Evolutionary conservation across 2,329 filamentous ascomycete species (phyloP).

Genomic region (Zymoseptoria crescenta): DNA sequence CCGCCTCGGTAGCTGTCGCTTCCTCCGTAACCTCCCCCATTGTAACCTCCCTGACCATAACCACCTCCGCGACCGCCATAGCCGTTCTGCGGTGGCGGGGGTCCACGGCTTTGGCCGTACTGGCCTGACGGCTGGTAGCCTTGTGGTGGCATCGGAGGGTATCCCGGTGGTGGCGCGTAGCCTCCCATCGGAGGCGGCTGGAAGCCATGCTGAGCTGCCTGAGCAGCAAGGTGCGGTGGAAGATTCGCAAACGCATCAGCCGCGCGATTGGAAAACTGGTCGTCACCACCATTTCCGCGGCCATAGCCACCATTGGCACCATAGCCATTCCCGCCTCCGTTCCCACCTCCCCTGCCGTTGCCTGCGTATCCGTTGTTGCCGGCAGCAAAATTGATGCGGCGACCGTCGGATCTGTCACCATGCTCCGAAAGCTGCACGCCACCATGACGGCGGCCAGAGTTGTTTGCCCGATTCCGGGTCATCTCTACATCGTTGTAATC

Average conservation of each 20-base stretch:
- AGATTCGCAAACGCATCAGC: slow-evolving; percentile 21
- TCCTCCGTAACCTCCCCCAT: slow-evolving; percentile 16
- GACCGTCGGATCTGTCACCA: slow-evolving; percentile 38
- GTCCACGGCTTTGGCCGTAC: slow-evolving; percentile 14
- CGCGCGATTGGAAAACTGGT: slow-evolving; percentile 12
- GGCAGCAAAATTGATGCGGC: slow-evolving; percentile 48
- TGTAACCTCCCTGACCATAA: slow-evolving; percentile 11
- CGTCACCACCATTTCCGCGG: slow-evolving; percentile 14
- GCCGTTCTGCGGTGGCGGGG: slow-evolving; percentile 17
- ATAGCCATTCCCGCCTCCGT: slow-evolving; percentile 16
- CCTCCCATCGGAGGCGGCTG: slow-evolving; percentile 15
- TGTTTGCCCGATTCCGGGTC: slow-evolving; percentile 57
- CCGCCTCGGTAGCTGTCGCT: slow-evolving; percentile 11
- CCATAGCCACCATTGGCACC: slow-evolving; percentile 21
- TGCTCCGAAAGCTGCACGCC: slow-evolving; percentile 54
- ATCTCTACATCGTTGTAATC: slow-evolving; percentile 68
- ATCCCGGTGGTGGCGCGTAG: slow-evolving; percentile 2
- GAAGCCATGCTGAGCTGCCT: slow-evolving; percentile 28
- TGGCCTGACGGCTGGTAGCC: slow-evolving; percentile 12
- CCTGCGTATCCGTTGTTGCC: slow-evolving; percentile 22
- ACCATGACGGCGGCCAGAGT: slow-evolving; percentile 61
- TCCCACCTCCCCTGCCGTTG: slow-evolving; percentile 14
- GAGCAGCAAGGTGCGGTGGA: slow-evolving; percentile 29
- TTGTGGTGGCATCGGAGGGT: slow-evolving; percentile 5
- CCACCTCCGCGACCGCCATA: slow-evolving; percentile 19